Percentiles rank a stretch among this genome's conserved stretches.
phyloP scores from a whole-genome alignment of 208 protist genomes.

The Acanthamoeba healyi region DNA sequence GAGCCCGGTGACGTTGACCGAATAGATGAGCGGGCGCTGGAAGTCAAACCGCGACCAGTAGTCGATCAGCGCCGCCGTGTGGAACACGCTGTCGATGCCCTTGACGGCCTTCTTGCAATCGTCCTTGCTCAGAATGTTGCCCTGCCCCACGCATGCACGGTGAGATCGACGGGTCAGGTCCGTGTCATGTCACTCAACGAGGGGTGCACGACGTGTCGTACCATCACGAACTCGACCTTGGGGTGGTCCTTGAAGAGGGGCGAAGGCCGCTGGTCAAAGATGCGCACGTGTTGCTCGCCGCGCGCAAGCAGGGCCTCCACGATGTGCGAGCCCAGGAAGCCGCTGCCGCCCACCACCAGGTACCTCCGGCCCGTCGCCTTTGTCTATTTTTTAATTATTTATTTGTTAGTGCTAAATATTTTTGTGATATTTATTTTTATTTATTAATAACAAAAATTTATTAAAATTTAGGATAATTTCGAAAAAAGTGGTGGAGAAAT shows the following conservation, averaged over 20 bases:
- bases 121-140: constrained; percentile 76
- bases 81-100: constrained; percentile 80
- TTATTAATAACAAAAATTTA: background rate
- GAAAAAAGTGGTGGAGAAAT: background rate
- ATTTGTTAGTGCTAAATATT: background rate
- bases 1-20: constrained; percentile 29
- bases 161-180: background rate
- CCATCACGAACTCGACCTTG: constrained; percentile 55
- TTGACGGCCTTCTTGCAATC: constrained; percentile 73
- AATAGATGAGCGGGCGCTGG: constrained; percentile 20
- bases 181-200: background rate
- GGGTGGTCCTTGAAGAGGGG: constrained; percentile 72
- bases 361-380: constrained; percentile 71
- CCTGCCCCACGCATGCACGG: background rate
- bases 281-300: constrained; percentile 77
- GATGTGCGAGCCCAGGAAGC: constrained; percentile 85
- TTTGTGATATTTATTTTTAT: background rate
- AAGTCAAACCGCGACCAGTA: constrained; percentile 67
- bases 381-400: background rate
- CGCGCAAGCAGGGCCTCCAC: constrained; percentile 80
- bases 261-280: constrained; percentile 79
- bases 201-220: background rate
- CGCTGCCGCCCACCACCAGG: constrained; percentile 82
- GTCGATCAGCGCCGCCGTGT: constrained; percentile 67
- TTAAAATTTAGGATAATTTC: background rate